These are phyloP conservation scores for Aspergillus campestris DNA, from an alignment of 495 filamentous ascomycete genomes.

Conservation along the genomic window DNA sequence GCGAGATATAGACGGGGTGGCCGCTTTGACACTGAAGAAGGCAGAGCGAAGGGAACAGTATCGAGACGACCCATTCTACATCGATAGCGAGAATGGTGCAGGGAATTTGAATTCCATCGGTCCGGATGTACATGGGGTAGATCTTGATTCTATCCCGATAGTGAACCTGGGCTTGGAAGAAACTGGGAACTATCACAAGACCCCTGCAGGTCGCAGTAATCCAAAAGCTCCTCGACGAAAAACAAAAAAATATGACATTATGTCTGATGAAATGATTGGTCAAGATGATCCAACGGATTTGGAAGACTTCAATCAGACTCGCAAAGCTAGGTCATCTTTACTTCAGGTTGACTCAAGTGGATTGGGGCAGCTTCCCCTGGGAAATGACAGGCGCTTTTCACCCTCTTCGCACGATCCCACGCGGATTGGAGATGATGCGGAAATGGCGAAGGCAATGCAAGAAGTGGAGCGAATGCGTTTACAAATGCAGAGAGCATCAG, in stretches of 20 bases:
- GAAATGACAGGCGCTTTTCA: slow-evolving; percentile 10
- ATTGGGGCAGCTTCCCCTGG: slow-evolving; percentile 56
- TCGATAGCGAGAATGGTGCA: slow-evolving; percentile 42
- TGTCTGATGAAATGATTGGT: slow-evolving; percentile 49
- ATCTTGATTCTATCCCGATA: slow-evolving; percentile 91
- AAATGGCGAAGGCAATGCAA: slow-evolving; percentile 76
- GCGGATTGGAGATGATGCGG: slow-evolving; percentile 55
- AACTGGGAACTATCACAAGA: slow-evolving; percentile 12
- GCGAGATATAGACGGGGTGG: slow-evolving; percentile 47
- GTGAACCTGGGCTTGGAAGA: slow-evolving; percentile 75
- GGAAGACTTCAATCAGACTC: slow-evolving; percentile 21
- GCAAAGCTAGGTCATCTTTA: slow-evolving; percentile 44
- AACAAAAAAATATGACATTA: slow-evolving; percentile 48
- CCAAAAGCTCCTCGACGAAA: slow-evolving; percentile 17
- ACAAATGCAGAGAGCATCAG: slow-evolving; percentile 86
- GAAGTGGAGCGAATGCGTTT: slow-evolving; percentile 77
- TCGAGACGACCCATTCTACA: slow-evolving; percentile 94
- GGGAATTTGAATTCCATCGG: slow-evolving; percentile 43
- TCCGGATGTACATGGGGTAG: slow-evolving; percentile 64
- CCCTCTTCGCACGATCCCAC: not conserved
- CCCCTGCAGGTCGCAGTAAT: slow-evolving; percentile 7
- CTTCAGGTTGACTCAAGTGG: slow-evolving; percentile 81
- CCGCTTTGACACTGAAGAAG: slow-evolving; percentile 54
- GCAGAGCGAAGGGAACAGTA: slow-evolving; percentile 68
- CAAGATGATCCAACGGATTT: slow-evolving; percentile 24